phyloP scores from a whole-genome alignment of 495 filamentous ascomycete genomes.

The Tricharina praecox region DNA sequence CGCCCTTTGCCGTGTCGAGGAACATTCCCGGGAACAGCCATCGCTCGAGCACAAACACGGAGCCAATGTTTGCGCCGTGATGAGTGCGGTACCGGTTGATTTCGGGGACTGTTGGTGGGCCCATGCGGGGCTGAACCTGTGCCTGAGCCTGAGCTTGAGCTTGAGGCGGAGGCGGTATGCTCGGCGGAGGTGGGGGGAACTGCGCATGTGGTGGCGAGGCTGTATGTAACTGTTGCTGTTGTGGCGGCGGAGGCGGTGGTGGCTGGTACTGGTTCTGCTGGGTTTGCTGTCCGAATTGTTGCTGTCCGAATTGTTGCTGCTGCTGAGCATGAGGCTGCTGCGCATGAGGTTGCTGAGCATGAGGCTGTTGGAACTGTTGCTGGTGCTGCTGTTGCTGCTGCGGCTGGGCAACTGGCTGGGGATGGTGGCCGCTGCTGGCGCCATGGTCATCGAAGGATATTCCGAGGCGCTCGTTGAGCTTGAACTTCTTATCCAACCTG shows the following conservation, averaged over 20 bases:
- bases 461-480: background rate
- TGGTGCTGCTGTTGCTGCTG: background rate
- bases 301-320: no score
- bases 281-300: conserved; percentile 7
- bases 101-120: background rate
- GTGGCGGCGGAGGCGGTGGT: conserved; percentile 1
- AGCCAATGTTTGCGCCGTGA: conserved; percentile 40
- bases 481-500: background rate
- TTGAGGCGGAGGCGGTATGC: background rate
- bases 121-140: background rate
- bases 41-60: conserved; percentile 39
- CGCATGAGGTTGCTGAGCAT: conserved; percentile 6
- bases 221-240: background rate
- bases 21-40: conserved; percentile 36
- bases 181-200: background rate
- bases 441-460: background rate
- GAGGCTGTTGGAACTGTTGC: background rate
- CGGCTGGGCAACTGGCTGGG: no score
- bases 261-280: conserved; percentile 5
- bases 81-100: conserved; percentile 36
- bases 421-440: background rate
- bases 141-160: background rate
- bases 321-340: conserved; percentile 6
- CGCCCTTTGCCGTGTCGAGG: conserved; percentile 21
- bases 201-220: background rate